phyloP scores from a whole-genome alignment of 225 moss, liverwort and hornwort genomes.

The Neckera pumila region DNA sequence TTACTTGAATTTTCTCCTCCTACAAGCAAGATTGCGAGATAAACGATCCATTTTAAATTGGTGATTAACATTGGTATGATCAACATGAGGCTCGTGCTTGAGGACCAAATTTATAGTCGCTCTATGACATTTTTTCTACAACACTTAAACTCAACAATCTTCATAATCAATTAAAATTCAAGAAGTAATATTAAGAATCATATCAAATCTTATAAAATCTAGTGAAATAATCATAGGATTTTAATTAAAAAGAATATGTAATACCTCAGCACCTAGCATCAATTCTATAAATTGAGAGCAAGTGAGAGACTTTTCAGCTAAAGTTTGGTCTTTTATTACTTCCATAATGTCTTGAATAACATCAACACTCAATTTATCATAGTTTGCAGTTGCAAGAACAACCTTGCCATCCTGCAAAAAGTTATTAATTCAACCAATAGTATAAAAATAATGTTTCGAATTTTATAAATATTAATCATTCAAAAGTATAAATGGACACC shows the following conservation, averaged over 20 bases:
- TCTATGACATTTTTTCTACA: constrained; percentile 63
- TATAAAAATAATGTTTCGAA: too few species aligned
- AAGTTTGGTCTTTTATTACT: constrained; percentile 47
- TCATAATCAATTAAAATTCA: background rate
- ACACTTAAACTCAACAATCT: background rate
- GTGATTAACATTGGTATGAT: constrained; percentile 32
- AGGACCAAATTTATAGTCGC: constrained; percentile 41
- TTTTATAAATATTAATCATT: background rate
- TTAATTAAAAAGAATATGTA: background rate
- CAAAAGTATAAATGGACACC: background rate
- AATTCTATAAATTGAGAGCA: constrained; percentile 50
- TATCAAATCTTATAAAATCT: background rate
- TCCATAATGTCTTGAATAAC: constrained; percentile 57
- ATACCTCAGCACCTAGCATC: constrained; percentile 58
- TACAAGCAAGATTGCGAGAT: constrained; percentile 66
- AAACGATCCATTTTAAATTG: constrained; percentile 83
- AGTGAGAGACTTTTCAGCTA: constrained; percentile 35
- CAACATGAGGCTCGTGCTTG: constrained; percentile 46
- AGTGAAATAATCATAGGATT: background rate
- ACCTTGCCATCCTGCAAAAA: constrained; percentile 59
- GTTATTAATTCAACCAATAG: background rate
- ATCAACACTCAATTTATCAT: constrained; percentile 43
- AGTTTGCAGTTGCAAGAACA: constrained; percentile 57
- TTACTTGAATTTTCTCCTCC: constrained; percentile 76
- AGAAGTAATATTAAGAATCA: background rate